phyloP scores from a whole-genome alignment of 2,329 filamentous ascomycete species.

The Calonectria crousiana region DNA sequence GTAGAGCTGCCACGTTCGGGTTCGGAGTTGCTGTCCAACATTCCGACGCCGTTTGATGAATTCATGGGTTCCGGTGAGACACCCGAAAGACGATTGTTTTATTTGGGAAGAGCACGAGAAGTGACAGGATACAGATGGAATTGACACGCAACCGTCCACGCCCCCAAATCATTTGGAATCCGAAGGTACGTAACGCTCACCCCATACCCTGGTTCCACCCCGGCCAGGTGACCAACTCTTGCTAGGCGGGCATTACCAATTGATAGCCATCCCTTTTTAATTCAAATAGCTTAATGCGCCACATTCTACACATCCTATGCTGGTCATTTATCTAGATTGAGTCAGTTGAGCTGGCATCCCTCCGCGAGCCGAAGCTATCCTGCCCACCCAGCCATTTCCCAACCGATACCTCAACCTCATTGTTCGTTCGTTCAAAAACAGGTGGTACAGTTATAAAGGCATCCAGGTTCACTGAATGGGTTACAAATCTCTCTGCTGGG shows the following conservation, averaged over 20 bases:
- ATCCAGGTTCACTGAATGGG: neutral
- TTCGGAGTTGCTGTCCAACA: neutral
- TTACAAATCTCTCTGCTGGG: neutral
- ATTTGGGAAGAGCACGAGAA: neutral
- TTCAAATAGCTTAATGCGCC: neutral
- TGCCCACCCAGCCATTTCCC: too few relatives aligned
- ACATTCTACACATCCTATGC: neutral
- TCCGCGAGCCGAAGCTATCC: neutral
- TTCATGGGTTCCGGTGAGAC: neutral
- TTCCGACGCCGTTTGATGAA: neutral
- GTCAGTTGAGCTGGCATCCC: neutral
- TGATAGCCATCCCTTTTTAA: neutral
- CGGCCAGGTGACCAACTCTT: neutral
- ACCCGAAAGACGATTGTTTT: neutral
- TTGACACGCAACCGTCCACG: neutral
- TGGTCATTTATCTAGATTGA: neutral
- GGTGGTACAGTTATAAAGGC: neutral
- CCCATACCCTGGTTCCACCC: neutral
- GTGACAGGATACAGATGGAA: neutral
- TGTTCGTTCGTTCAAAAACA: neutral
- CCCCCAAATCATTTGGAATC: neutral
- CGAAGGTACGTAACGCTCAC: neutral
- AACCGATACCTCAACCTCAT: neutral
- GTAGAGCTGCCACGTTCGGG: neutral
- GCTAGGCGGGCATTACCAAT: neutral